Percentiles rank a stretch among this genome's conserved stretches.
Evolutionary conservation across 306 rosid species (phyloP).

Genomic region (Datisca glomerata): DNA sequence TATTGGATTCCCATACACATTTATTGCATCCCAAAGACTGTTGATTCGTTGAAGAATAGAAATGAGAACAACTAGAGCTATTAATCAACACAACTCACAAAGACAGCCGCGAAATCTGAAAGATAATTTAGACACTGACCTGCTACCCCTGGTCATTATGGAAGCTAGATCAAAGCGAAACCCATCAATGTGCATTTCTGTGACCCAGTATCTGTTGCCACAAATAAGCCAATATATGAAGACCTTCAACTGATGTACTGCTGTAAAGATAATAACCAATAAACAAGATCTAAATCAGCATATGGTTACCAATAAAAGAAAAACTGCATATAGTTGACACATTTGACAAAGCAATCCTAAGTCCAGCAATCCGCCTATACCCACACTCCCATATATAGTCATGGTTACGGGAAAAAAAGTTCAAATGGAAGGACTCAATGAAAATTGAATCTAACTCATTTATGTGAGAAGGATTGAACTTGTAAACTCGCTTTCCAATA

Average conservation of each 20-base stretch:
- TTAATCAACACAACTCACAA: conserved; percentile 10
- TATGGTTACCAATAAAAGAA: too few relatives aligned
- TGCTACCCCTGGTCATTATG: conserved; percentile 87
- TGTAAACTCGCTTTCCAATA: too few relatives aligned
- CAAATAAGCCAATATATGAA: conserved; percentile 16
- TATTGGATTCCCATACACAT: conserved; percentile 62
- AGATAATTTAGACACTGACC: conserved; percentile 36
- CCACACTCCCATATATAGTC: too few relatives aligned
- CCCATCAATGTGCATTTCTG: conserved; percentile 96
- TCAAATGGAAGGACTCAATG: too few relatives aligned
- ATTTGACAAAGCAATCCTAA: too few relatives aligned
- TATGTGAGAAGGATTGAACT: too few relatives aligned
- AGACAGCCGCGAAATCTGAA: conserved; percentile 9
- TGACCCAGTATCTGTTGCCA: conserved; percentile 79
- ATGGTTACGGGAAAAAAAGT: too few relatives aligned
- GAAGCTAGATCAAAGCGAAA: conserved; percentile 99
- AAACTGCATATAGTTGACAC: too few relatives aligned
- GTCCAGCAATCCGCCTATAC: too few relatives aligned
- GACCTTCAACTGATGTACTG: conserved; percentile 10
- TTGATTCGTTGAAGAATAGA: conserved; percentile 20
- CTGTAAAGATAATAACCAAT: too few relatives aligned
- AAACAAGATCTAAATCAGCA: too few relatives aligned
- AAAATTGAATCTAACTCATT: too few relatives aligned
- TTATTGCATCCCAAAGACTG: conserved; percentile 79
- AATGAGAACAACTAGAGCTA: conserved; percentile 18